Evolutionary conservation across 192 early-diverging fungal genomes (phyloP).

Genomic region (Coemansia sp.): DNA sequence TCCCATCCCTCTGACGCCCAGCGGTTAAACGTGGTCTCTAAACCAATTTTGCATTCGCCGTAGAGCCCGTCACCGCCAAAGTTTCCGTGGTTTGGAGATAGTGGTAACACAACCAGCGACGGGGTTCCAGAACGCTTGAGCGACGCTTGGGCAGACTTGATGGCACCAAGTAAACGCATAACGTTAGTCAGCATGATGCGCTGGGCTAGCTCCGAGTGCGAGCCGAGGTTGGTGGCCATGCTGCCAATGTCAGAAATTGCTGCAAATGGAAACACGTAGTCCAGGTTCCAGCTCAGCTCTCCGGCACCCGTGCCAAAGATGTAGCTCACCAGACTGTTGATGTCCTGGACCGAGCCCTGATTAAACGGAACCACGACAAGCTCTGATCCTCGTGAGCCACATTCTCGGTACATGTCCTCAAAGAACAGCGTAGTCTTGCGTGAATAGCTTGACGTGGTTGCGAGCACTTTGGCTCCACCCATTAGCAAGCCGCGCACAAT

Average conservation of each 20-base stretch:
- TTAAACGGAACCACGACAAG: constrained; percentile 95
- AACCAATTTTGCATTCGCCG: constrained; percentile 86
- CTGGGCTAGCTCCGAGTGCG: constrained; percentile 85
- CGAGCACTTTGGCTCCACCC: constrained; percentile 87
- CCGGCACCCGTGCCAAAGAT: constrained; percentile 65
- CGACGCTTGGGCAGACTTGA: constrained; percentile 80
- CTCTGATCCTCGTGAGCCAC: constrained; percentile 79
- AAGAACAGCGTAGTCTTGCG: constrained; percentile 77
- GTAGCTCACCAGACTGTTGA: constrained; percentile 74
- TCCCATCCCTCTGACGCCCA: constrained; percentile 91
- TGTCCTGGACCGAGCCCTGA: constrained; percentile 82
- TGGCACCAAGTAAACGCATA: constrained; percentile 80
- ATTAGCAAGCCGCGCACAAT: constrained; percentile 67
- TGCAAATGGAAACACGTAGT: constrained; percentile 91
- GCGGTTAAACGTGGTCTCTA: constrained; percentile 87
- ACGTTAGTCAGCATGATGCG: constrained; percentile 93
- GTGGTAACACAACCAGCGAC: constrained; percentile 80
- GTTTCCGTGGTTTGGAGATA: constrained; percentile 94
- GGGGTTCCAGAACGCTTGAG: constrained; percentile 75
- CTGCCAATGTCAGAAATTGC: constrained; percentile 84
- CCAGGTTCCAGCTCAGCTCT: constrained; percentile 82
- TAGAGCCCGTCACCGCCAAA: too few species aligned
- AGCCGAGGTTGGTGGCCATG: constrained; percentile 78
- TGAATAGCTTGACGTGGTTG: constrained; percentile 88
- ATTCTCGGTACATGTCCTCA: constrained; percentile 83